These are phyloP conservation scores for Melastoma candidum DNA, from an alignment of 441 rosid genomes.

Conservation along the genomic window DNA sequence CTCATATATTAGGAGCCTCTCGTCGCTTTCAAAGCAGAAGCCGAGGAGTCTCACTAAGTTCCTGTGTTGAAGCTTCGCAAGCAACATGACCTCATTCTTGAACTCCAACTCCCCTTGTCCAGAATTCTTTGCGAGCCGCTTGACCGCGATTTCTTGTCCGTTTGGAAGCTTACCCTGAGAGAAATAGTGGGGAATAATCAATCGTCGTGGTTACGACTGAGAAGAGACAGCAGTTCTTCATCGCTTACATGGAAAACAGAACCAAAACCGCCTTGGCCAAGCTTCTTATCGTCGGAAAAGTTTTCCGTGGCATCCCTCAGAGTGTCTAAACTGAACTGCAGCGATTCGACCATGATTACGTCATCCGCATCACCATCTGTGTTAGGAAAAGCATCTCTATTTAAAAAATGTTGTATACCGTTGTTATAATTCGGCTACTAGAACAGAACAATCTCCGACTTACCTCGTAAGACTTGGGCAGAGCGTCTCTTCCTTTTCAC, in stretches of 20 bases:
- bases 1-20: background rate
- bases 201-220: no score
- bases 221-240: background rate
- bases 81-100: background rate
- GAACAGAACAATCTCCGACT: no score
- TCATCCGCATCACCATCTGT: no score
- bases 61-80: conserved; percentile 3
- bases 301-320: background rate
- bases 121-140: background rate
- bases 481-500: no score
- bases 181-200: background rate
- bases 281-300: background rate
- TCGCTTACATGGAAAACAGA: background rate
- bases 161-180: background rate
- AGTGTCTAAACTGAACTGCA: no score
- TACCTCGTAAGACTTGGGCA: no score
- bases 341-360: no score
- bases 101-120: no score
- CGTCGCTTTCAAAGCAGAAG: background rate
- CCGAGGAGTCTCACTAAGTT: background rate
- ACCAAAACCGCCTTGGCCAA: background rate
- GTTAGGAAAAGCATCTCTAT: no score
- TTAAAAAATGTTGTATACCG: no score
- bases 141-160: background rate
- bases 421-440: no score